Evolutionary conservation across 768 basidiomycete species (phyloP).

Genomic region (Austroboletus eburneus): DNA sequence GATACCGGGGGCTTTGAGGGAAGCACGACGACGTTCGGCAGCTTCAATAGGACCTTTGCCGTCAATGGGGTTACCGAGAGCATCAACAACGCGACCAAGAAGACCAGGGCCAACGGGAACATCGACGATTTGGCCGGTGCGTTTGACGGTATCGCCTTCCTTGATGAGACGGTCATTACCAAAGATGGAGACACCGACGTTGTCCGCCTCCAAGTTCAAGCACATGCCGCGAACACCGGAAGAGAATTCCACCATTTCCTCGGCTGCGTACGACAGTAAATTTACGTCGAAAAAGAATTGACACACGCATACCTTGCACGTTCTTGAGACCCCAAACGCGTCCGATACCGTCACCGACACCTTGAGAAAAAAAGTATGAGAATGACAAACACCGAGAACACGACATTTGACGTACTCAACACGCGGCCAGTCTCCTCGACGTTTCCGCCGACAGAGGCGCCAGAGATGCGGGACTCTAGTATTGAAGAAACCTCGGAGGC

Average conservation of each 20-base stretch:
- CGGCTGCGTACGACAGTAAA: constrained; percentile 48
- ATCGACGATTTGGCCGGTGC: constrained; percentile 99
- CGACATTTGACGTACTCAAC: constrained; percentile 63
- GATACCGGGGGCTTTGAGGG: constrained; percentile 98
- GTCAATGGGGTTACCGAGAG: constrained; percentile 99
- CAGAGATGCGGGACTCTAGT: constrained; percentile 97
- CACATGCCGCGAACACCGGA: constrained; percentile 99
- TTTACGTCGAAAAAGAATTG: neutral
- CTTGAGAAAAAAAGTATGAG: constrained; percentile 41
- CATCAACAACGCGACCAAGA: constrained; percentile 98
- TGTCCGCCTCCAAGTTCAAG: constrained; percentile 99
- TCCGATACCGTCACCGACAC: constrained; percentile 99
- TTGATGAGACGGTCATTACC: constrained; percentile 97
- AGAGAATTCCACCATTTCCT: constrained; percentile 99
- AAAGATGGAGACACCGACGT: constrained; percentile 99
- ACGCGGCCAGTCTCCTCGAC: constrained; percentile 99
- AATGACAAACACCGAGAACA: neutral
- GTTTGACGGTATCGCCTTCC: constrained; percentile 99
- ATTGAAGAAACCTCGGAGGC: constrained; percentile 99
- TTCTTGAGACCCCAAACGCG: constrained; percentile 99
- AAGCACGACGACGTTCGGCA: constrained; percentile 92
- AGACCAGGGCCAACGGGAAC: constrained; percentile 97
- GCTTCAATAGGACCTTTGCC: constrained; percentile 97
- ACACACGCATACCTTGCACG: constrained; percentile 72
- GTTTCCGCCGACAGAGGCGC: constrained; percentile 84